Base-by-base conservation (phyloP, 2,329 filamentous ascomycete species). In the Coniella vitis region DNA sequence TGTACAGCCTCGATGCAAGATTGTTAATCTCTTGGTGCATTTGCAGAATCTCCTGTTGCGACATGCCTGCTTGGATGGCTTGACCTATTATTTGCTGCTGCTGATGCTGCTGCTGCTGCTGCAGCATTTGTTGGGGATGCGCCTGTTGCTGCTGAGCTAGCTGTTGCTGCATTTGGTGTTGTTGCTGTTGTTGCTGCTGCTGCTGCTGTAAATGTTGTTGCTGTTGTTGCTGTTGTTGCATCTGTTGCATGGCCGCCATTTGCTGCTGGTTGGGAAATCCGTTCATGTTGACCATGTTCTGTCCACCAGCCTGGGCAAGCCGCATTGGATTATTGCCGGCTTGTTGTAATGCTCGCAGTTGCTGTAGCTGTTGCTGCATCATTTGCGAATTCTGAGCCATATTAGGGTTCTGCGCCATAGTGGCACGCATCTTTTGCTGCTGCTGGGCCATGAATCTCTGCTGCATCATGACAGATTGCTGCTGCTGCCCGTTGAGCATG, bases 401-500 rank as follows among this genome's bases (percentile, higher is more conserved):
- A 21, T 56, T 53, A 19, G 57, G 56, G 14, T 62, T 66, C 45
- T 51, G 57, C 17, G 58, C 57, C 58, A 65, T 61, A 38, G 66
- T 65, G 20, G 65, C 57, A 49, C 63, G 36, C 40, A 61, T 60
- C 31, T 54, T 59, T 9, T 61, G 56, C n/a, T 65, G 57, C 46
- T 69, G 67, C 36, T 63, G 64, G 53, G 69, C 64, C 58, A 70
- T 55, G 29, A 54, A 60, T 34, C 61, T 55, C 41, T 63, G 62
- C 50, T 67, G 64, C 21, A 64, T 61, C 36, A 62, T 16, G 8
- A 17, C 37, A 3, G 40, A 43, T 17, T 63, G 58, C 36, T 67
- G 63, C 41, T 62, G 56, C 31, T 62, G 53, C 48, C 70, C 68
- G 17, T 62, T 68, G 61, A 67, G 60, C 64, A 69, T 71, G 57